A percentile compares a stretch with the other conserved stretches of the same genome.
Conservation (phyloP, 2,329 filamentous ascomycete genomes). For the Bimuria novae-zelandiae region DNA sequence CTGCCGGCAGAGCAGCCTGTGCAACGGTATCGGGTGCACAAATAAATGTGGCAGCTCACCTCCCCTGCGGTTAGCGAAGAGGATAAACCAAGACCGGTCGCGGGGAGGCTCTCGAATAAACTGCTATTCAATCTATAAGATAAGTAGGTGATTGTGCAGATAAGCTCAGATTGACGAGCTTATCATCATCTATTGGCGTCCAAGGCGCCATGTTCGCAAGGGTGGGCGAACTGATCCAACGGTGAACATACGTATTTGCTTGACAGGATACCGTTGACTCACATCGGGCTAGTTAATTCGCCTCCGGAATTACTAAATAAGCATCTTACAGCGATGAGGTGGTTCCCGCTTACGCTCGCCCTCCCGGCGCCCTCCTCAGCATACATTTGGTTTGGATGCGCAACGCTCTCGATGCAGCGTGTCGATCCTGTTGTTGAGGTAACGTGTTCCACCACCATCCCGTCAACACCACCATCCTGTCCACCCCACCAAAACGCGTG, state of each 20-base stretch:
- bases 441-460: too few species aligned
- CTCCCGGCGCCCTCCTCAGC: constrained; percentile 24
- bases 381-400: constrained; percentile 31
- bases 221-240: too few species aligned
- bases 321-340: constrained; percentile 20
- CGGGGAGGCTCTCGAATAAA: neutral
- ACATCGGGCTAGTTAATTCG: neutral
- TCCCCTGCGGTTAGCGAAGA: neutral
- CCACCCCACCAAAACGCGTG: too few species aligned
- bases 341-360: constrained; percentile 16
- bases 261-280: neutral
- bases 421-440: constrained; percentile 31
- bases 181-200: neutral
- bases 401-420: constrained; percentile 29
- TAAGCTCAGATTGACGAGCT: neutral
- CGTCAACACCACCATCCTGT: too few species aligned
- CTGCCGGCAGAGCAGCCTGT: constrained; percentile 3
- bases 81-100: neutral
- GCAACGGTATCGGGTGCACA: neutral
- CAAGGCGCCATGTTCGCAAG: neutral
- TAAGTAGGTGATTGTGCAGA: neutral
- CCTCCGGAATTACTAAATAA: neutral
- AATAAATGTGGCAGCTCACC: neutral
- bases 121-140: neutral
- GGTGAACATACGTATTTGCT: neutral